Conservation (phyloP, 2,329 filamentous ascomycete species). For the Microdochium trichocladiopsis region DNA sequence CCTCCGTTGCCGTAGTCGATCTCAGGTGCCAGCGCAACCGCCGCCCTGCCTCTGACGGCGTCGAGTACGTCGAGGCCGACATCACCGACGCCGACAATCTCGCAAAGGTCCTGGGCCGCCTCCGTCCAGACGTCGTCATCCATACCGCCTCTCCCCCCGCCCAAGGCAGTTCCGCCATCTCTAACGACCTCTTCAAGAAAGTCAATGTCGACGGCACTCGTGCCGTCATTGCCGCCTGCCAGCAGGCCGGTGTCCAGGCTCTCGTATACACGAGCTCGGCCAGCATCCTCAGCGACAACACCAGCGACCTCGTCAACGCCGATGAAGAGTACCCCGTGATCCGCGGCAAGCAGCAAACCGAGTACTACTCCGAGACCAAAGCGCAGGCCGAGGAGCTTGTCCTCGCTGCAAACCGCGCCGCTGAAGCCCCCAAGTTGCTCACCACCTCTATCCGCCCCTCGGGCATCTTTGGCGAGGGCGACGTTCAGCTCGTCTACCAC, state of each 20-base stretch:
- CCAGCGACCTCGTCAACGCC: slow-evolving; percentile 71
- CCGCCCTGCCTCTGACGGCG: slow-evolving; percentile 43
- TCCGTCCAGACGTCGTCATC: slow-evolving; percentile 76
- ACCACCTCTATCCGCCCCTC: slow-evolving; percentile 80
- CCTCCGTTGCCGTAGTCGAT: slow-evolving; percentile 63
- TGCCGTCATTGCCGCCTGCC: slow-evolving; percentile 68
- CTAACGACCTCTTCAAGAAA: slow-evolving; percentile 60
- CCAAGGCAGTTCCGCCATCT: slow-evolving; percentile 43
- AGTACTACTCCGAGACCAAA: slow-evolving; percentile 91
- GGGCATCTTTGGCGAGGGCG: slow-evolving; percentile 86
- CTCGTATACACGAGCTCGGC: slow-evolving; percentile 90
- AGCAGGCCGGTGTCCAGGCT: slow-evolving; percentile 63
- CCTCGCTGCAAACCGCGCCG: slow-evolving; percentile 63
- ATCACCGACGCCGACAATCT: slow-evolving; percentile 63
- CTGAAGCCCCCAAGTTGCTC: slow-evolving; percentile 48
- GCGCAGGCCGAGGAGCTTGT: slow-evolving; percentile 77
- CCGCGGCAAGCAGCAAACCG: slow-evolving; percentile 60
- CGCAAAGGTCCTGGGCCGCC: slow-evolving; percentile 53
- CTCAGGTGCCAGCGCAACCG: slow-evolving; percentile 65
- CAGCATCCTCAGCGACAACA: slow-evolving; percentile 79
- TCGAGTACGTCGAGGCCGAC: slow-evolving; percentile 68
- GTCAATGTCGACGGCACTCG: slow-evolving; percentile 87
- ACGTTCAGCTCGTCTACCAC: slow-evolving; percentile 67
- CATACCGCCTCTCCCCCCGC: slow-evolving; percentile 75
- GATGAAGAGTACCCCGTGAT: slow-evolving; percentile 78